Base-by-base conservation (phyloP, 2,329 filamentous ascomycete genomes). In the Colletotrichum chrysophilum region DNA sequence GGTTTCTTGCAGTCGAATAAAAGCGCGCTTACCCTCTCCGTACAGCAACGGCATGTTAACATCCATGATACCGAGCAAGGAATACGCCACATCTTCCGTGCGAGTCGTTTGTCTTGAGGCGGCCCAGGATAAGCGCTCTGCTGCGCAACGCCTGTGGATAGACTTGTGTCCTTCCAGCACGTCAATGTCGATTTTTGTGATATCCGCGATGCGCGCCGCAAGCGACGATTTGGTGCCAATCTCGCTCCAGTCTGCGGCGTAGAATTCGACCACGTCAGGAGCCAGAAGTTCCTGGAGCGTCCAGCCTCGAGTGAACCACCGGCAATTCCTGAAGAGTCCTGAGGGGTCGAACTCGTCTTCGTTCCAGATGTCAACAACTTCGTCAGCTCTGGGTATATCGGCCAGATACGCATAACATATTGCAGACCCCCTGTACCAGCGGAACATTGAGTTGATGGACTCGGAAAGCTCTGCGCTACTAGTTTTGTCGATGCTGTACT, bases 271-370 rank as follows among this genome's bases (percentile, higher is more conserved):
- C 21, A 67, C 67, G 9, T 77, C 76, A 1, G 81, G 82, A 0
- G 81, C 81, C 21, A 83, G 78, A 12, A 83, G 74, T 69, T 83
- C 81, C n/a, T 82, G 79, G 4, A 83, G 77, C 16, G 73, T 83
- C 80, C 76, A 84, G 55, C 78, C 80, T 24, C 78, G 71, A 71
- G 75, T 78, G 55, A 79, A 80, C 78, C 80, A 81, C 12, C 78
- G 75, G 36, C 69, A 72, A n/a, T 18, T 14, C 14, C 7, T 32
- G 34, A 73, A 73, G 5, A 66, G 38, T 18, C 60, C 32, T 10
- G 52, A 43, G 24, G 16, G 10, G 10, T 71, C 38, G 21, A 71
- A 65, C 0, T 24, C 3, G 2, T 32, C 21, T 30, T 71, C 68
- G 14, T 71, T 36, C 67, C 55, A 70, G 13, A 34, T 16, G 2